Percentiles rank a stretch among this genome's conserved stretches.
Evolutionary conservation across 257 asterid species (phyloP).

Genomic region (Scutellaria galericulata): DNA sequence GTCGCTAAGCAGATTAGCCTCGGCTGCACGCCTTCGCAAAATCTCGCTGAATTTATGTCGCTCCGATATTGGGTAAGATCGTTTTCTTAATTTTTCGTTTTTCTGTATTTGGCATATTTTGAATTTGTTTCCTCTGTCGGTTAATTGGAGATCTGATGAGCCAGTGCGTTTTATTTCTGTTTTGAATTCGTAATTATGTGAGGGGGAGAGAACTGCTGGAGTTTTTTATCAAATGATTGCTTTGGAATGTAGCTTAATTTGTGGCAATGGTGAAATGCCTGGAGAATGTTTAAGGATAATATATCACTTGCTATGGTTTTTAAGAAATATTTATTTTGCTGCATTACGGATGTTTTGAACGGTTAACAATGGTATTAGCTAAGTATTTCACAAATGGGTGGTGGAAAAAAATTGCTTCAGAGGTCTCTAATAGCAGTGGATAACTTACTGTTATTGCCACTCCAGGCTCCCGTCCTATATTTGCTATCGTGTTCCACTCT

Average conservation of each 20-base stretch:
- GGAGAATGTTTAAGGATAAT: neutral
- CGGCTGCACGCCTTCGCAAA: constrained; percentile 74
- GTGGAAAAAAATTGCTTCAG: neutral
- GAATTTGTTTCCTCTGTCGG: constrained; percentile 16
- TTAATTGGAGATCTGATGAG: constrained; percentile 25
- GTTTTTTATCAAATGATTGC: constrained; percentile 12
- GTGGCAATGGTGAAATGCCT: constrained; percentile 7
- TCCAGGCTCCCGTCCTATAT: neutral
- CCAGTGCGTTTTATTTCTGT: neutral
- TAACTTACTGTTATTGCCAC: neutral
- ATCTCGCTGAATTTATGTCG: constrained; percentile 68
- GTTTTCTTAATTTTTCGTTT: constrained; percentile 2
- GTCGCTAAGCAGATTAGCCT: constrained; percentile 94
- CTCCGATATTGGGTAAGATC: constrained; percentile 80
- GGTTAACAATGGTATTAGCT: constrained; percentile 3
- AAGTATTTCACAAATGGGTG: neutral
- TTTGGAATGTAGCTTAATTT: constrained; percentile 14
- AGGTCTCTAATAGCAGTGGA: constrained; percentile 11
- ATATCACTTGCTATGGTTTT: neutral
- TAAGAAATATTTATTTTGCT: neutral
- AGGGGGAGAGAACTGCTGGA: constrained; percentile 5
- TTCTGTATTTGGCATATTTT: neutral
- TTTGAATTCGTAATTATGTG: constrained; percentile 7
- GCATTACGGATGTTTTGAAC: constrained; percentile 18
- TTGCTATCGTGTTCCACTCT: neutral